Percentiles rank a stretch among this genome's conserved stretches.
Conservation (phyloP, 2,329 filamentous ascomycete species). For the Pseudocercospora ulei region DNA sequence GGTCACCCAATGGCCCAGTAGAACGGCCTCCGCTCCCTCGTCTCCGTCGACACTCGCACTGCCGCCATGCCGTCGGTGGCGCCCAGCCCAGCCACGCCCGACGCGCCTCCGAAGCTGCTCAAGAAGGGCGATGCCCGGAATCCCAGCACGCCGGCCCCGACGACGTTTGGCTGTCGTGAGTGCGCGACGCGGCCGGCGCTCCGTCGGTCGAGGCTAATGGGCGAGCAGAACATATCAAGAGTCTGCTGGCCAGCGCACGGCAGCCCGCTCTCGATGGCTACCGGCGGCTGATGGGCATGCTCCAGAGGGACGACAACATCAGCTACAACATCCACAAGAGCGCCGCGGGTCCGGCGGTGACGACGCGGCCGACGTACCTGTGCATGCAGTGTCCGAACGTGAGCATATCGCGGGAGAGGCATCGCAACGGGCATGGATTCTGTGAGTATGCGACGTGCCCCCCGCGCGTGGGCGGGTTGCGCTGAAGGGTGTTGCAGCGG, state of each 20-base stretch:
- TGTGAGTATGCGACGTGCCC: slow-evolving; percentile 45
- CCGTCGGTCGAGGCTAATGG: not conserved
- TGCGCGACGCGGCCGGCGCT: not conserved
- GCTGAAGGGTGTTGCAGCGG: slow-evolving; percentile 45
- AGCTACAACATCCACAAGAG: slow-evolving; percentile 58
- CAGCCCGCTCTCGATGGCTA: slow-evolving; percentile 63
- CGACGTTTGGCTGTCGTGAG: slow-evolving; percentile 4
- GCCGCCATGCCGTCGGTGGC: slow-evolving; percentile 29
- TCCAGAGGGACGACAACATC: slow-evolving; percentile 59
- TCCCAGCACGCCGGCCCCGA: slow-evolving; percentile 30
- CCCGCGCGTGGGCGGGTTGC: slow-evolving; percentile 23
- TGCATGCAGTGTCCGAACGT: slow-evolving; percentile 65
- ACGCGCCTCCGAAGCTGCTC: slow-evolving; percentile 39
- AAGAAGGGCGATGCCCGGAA: slow-evolving; percentile 36
- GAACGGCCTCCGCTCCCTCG: not conserved
- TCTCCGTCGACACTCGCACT: not conserved
- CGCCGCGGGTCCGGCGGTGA: slow-evolving; percentile 20
- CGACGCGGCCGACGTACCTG: slow-evolving; percentile 45
- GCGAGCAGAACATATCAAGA: slow-evolving; percentile 33
- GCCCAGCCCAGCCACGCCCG: slow-evolving; percentile 34
- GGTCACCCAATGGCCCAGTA: not conserved
- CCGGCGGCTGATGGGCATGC: slow-evolving; percentile 58
- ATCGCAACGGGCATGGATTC: slow-evolving; percentile 64
- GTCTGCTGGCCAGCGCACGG: slow-evolving; percentile 56
- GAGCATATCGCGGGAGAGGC: slow-evolving; percentile 57